A percentile compares a stretch with the other conserved stretches of the same genome.
phyloP scores from a whole-genome alignment of 1,139 yeast species.

The Debaryomycetaceae sp. region DNA sequence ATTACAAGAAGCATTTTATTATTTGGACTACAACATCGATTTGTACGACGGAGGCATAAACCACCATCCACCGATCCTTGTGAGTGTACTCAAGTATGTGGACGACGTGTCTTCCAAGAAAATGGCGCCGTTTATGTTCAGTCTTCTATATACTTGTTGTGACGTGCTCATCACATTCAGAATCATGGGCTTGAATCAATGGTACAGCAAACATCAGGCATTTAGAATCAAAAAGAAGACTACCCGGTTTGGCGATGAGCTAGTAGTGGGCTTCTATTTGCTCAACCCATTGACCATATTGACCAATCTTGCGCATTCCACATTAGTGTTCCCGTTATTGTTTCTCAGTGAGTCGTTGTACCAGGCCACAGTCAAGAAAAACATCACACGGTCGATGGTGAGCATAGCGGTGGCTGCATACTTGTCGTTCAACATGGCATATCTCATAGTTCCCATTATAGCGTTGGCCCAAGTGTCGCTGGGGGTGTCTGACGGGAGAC shows the following conservation, averaged over 20 bases:
- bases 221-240: slow-evolving; percentile 13
- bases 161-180: slow-evolving; percentile 43
- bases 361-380: slow-evolving; percentile 40
- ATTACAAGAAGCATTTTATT: slow-evolving; percentile 76
- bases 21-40: slow-evolving; percentile 54
- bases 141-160: slow-evolving; percentile 34
- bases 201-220: slow-evolving; percentile 33
- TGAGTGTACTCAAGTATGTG: slow-evolving; percentile 46
- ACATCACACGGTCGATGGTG: slow-evolving; percentile 45
- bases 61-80: slow-evolving; percentile 76
- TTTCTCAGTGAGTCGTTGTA: slow-evolving; percentile 50
- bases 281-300: slow-evolving; percentile 77
- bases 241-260: slow-evolving; percentile 32
- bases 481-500: slow-evolving; percentile 11
- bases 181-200: slow-evolving; percentile 37
- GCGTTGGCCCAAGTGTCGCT: slow-evolving; percentile 24
- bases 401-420: slow-evolving; percentile 63
- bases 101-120: slow-evolving; percentile 22
- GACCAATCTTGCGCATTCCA: slow-evolving; percentile 67
- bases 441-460: slow-evolving; percentile 53
- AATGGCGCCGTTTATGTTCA: slow-evolving; percentile 16
- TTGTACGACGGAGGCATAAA: slow-evolving; percentile 84
- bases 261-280: slow-evolving; percentile 61
- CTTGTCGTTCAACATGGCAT: slow-evolving; percentile 59
- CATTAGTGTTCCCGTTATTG: slow-evolving; percentile 58